Evolutionary conservation across 2,329 filamentous ascomycete species (phyloP).

Genomic region (Hypocrella siamensis): DNA sequence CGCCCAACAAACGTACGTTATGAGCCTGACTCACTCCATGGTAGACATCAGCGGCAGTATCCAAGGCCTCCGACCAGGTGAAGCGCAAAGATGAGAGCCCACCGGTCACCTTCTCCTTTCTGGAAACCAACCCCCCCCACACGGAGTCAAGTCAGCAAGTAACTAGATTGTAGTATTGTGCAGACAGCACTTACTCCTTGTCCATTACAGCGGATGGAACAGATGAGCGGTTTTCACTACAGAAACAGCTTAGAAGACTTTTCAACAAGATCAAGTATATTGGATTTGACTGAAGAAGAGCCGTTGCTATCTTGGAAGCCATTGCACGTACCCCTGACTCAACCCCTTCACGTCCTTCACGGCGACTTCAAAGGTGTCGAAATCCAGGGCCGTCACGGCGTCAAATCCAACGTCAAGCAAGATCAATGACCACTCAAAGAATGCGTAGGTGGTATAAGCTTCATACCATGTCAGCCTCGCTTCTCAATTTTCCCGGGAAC

Average conservation of each 20-base stretch:
- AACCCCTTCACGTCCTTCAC: constrained; percentile 78
- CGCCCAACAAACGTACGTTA: background rate
- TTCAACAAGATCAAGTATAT: constrained; percentile 14
- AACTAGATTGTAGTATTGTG: background rate
- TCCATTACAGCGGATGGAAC: constrained; percentile 39
- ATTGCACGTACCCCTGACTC: constrained; percentile 96
- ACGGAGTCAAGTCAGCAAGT: constrained; percentile 1
- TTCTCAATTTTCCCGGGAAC: too few species aligned
- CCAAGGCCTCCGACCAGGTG: constrained; percentile 57
- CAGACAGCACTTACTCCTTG: constrained; percentile 49
- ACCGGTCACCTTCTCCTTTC: constrained; percentile 59
- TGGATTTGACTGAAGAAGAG: constrained; percentile 16
- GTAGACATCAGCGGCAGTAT: constrained; percentile 79
- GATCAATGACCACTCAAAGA: constrained; percentile 95
- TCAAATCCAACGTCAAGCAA: constrained; percentile 94
- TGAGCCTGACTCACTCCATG: constrained; percentile 53
- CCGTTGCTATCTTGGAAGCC: constrained; percentile 69
- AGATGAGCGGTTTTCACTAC: constrained; percentile 31
- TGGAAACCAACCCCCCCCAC: too few species aligned
- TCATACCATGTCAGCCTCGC: background rate
- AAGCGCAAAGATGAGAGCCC: constrained; percentile 58
- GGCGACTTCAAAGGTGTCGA: constrained; percentile 72
- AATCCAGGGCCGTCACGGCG: constrained; percentile 85
- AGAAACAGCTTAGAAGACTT: constrained; percentile 23
- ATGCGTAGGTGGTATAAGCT: constrained; percentile 96